phyloP scores from a whole-genome alignment of 192 early-diverging fungal genomes.

The Backusella circina region DNA sequence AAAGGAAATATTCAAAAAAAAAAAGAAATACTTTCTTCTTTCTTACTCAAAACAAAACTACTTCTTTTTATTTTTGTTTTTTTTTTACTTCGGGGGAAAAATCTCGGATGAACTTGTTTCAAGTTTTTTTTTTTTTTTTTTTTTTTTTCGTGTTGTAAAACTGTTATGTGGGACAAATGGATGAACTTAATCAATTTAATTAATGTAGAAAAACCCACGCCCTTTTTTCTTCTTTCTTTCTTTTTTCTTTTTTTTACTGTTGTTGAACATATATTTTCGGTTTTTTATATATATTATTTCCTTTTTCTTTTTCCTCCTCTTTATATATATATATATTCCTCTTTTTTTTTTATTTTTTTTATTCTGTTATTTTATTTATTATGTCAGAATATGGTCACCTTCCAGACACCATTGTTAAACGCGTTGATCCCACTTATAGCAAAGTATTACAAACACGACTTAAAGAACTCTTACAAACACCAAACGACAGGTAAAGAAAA shows the following conservation, averaged over 20 bases:
- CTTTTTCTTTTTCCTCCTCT: background rate
- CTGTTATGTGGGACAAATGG: too few relatives aligned
- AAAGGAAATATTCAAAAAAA: too few relatives aligned
- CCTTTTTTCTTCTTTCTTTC: slow-evolving; percentile 3
- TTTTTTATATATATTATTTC: background rate
- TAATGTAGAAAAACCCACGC: slow-evolving; percentile 1
- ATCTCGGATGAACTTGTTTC: too few relatives aligned
- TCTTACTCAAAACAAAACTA: too few relatives aligned
- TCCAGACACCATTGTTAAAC: slow-evolving; percentile 30
- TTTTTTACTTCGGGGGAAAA: too few relatives aligned
- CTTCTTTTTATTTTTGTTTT: too few relatives aligned
- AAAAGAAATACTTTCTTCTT: too few relatives aligned
- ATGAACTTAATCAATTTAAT: slow-evolving; percentile 3
- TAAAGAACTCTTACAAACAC: slow-evolving; percentile 24
- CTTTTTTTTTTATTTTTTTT: background rate
- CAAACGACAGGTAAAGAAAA: slow-evolving; percentile 34
- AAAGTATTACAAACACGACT: slow-evolving; percentile 31
- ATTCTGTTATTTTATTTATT: background rate
- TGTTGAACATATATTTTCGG: background rate
- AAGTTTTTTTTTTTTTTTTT: too few relatives aligned
- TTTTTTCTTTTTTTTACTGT: background rate
- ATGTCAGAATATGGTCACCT: slow-evolving; percentile 2
- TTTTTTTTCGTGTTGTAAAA: too few relatives aligned
- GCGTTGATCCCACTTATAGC: slow-evolving; percentile 36
- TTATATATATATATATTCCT: background rate